Evolutionary conservation across 2,329 filamentous ascomycete genomes (phyloP), one percentile per base, ranked within the genome.

Genomic region (Colletotrichum somersetense): DNA sequence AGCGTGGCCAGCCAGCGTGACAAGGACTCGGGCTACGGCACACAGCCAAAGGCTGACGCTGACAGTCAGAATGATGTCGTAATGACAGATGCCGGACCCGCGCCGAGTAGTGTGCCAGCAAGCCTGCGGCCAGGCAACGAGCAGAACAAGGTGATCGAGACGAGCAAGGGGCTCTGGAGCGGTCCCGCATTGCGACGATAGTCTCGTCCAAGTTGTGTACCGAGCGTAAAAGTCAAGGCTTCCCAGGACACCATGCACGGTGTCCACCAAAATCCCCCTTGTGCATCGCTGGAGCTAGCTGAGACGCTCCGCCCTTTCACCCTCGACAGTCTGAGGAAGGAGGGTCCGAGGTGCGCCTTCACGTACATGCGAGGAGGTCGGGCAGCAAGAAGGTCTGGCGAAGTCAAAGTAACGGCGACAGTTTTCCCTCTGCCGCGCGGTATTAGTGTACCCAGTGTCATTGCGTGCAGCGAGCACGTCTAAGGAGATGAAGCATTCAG

Each of bases 111-210:
- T 18, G 80, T 89, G 33, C 89, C 89, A 8, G 79, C 86, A 61
- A 85, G 84, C 71, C 78, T 91, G 77, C 84, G 87, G 74, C 88
- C 88, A 0, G 89, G 89, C 23, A 85, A 84, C 72, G 81, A 84
- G 74, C 86, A 82, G 59, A 90, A 89, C 79, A 86, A 85, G 75
- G 84, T 91, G 18, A 81, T 90, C n/a, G 89, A 91, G 80, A 91
- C 89, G 38, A 89, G 87, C 46, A 91, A 89, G 76, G 90, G 90
- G 1, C 80, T 92, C 67, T 92, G 90, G 90, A 88, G 62, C 33
- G 71, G 71, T 35, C 42, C 66, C 16, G 66, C 59, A 35, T 62
- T 70, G 62, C 62, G 71, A 53, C 64, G 66, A 71, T 70, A 74
- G 72, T n/a, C 57, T 59, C 66, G 56, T 40, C 11, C 48, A 50